Percentiles rank a stretch among this genome's conserved stretches.
These are phyloP conservation scores for Lumnitzera littorea DNA, from an alignment of 345 rosid genomes.

Conservation along the genomic window DNA sequence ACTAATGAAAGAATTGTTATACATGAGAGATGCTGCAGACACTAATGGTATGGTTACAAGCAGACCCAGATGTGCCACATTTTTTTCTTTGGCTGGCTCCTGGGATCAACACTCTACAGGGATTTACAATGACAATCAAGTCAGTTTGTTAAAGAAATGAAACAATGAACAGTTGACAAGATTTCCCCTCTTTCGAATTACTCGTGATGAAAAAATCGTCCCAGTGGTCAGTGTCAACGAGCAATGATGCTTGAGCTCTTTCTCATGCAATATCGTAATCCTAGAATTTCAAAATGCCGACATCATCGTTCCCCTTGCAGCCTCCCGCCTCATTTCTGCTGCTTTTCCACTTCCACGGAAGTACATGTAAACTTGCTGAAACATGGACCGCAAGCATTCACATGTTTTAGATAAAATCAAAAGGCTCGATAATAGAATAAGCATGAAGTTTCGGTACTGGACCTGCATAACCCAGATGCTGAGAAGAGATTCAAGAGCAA, in stretches of 20 bases:
- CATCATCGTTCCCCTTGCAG: conserved; percentile 37
- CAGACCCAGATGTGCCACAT: too few species aligned
- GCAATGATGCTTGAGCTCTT: neutral
- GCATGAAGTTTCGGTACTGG: conserved; percentile 12
- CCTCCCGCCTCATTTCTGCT: conserved; percentile 43
- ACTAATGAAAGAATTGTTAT: too few species aligned
- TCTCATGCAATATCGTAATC: neutral
- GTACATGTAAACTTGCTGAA: conserved; percentile 77
- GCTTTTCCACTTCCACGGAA: conserved; percentile 53
- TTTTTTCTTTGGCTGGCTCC: too few species aligned
- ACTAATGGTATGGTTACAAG: too few species aligned
- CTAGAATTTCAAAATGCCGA: conserved; percentile 8
- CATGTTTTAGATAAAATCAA: neutral
- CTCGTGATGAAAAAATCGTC: too few species aligned
- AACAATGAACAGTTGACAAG: too few species aligned
- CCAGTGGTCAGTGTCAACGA: too few species aligned
- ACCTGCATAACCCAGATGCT: conserved; percentile 99
- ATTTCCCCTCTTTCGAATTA: too few species aligned
- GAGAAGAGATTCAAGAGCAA: conserved; percentile 68
- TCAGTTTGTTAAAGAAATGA: too few species aligned
- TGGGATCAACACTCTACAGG: too few species aligned
- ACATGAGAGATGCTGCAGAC: too few species aligned
- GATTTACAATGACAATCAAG: too few species aligned
- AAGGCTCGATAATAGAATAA: neutral
- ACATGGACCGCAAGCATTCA: neutral